These are phyloP conservation scores for Prunus mongolica DNA, from an alignment of 306 rosid genomes.

Conservation along the genomic window DNA sequence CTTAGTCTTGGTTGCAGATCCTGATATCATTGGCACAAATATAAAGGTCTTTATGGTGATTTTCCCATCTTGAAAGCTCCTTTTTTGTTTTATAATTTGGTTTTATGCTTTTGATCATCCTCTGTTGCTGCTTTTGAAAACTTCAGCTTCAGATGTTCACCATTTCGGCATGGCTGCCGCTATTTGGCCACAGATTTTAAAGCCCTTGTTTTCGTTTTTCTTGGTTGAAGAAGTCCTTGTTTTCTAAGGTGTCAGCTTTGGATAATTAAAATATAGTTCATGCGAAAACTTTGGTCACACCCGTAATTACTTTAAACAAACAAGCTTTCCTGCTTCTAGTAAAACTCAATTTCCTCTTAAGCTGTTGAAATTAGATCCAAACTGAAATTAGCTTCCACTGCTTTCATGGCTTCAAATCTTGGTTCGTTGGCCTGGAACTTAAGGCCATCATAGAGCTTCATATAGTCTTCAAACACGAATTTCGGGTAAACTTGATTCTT, in stretches of 20 bases:
- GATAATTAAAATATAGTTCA: not conserved
- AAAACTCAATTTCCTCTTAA: constrained; percentile 14
- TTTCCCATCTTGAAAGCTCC: not conserved
- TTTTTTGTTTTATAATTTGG: not conserved
- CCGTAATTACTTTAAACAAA: not conserved
- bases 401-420: constrained; percentile 80
- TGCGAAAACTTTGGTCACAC: not conserved
- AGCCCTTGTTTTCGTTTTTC: no score
- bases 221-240: not conserved
- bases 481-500: constrained; percentile 66
- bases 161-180: constrained; percentile 1
- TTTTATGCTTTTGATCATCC: not conserved
- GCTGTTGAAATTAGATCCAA: constrained; percentile 65
- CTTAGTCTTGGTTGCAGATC: not conserved
- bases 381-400: constrained; percentile 30
- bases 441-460: constrained; percentile 67
- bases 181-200: no score
- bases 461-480: constrained; percentile 80
- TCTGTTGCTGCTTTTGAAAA: not conserved
- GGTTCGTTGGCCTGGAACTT: constrained; percentile 88
- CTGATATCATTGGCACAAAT: not conserved
- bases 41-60: not conserved
- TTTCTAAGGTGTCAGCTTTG: not conserved
- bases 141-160: not conserved
- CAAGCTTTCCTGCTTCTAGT: not conserved